phyloP scores from a whole-genome alignment of 2,329 filamentous ascomycete species.

The Cytospora piceicola region DNA sequence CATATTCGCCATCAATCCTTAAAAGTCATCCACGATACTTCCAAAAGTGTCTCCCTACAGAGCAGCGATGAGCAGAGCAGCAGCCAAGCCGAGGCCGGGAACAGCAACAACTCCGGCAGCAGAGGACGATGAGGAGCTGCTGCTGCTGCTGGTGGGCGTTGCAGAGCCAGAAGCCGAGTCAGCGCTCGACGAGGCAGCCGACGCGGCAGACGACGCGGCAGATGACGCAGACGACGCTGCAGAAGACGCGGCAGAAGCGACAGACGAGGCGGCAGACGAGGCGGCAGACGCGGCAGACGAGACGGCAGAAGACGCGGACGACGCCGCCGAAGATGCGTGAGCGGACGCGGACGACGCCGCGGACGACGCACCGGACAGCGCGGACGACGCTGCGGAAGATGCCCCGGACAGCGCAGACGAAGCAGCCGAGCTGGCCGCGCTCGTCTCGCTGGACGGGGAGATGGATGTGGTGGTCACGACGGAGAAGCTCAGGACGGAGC shows the following conservation, averaged over 20 bases:
- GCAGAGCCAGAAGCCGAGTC: not conserved
- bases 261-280: not conserved
- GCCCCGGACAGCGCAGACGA: not conserved
- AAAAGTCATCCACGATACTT: not conserved
- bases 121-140: conserved; percentile 14
- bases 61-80: conserved; percentile 14
- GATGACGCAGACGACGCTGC: too few species aligned
- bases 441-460: not conserved
- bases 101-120: conserved; percentile 8
- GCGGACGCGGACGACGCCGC: not conserved
- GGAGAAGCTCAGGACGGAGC: conserved; percentile 15
- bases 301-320: not conserved
- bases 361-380: not conserved
- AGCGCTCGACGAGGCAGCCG: not conserved
- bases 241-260: not conserved
- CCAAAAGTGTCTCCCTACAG: not conserved
- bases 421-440: not conserved
- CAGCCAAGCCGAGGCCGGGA: conserved; percentile 11
- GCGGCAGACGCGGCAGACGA: not conserved
- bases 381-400: not conserved
- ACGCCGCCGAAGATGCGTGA: too few species aligned
- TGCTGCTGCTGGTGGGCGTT: conserved; percentile 12
- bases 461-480: not conserved
- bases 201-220: not conserved
- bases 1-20: not conserved